Percentiles rank a stretch among this genome's conserved stretches.
Conservation (phyloP, 169 alveolate genomes). For the Theileria annulata region DNA sequence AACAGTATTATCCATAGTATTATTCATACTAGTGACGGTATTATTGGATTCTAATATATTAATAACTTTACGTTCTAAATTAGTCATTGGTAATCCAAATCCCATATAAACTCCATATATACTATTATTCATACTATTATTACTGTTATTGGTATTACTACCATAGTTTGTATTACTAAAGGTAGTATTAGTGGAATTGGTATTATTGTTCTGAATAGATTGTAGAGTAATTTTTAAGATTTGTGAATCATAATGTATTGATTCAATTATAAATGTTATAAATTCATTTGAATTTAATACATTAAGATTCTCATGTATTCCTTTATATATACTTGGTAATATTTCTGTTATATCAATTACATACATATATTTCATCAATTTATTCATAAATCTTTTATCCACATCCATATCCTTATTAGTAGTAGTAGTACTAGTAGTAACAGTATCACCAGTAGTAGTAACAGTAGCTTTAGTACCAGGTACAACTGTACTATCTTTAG, state of each 20-base stretch:
- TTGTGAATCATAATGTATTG: constrained; percentile 36
- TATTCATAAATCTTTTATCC: neutral
- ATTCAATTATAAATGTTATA: constrained; percentile 24
- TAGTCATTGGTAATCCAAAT: constrained; percentile 13
- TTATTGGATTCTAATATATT: constrained; percentile 35
- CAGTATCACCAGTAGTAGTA: no score
- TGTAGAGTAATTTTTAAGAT: no score
- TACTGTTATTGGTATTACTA: no score
- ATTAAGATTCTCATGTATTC: constrained; percentile 11
- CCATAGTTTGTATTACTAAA: no score
- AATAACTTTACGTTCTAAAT: constrained; percentile 28
- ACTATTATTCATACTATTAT: no score
- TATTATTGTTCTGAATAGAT: no score
- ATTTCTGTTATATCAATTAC: constrained; percentile 7
- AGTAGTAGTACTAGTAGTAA: neutral
- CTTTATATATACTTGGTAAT: constrained; percentile 34
- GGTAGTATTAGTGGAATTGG: no score
- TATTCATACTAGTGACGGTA: constrained; percentile 20
- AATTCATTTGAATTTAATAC: constrained; percentile 27
- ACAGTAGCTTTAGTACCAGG: no score
- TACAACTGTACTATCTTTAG: no score
- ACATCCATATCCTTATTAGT: neutral
- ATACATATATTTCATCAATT: constrained; percentile 26
- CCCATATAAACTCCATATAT: no score
- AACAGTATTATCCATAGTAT: no score